phyloP scores from a whole-genome alignment of 768 basidiomycete genomes.

The Tylopilus vinaceipallidus region DNA sequence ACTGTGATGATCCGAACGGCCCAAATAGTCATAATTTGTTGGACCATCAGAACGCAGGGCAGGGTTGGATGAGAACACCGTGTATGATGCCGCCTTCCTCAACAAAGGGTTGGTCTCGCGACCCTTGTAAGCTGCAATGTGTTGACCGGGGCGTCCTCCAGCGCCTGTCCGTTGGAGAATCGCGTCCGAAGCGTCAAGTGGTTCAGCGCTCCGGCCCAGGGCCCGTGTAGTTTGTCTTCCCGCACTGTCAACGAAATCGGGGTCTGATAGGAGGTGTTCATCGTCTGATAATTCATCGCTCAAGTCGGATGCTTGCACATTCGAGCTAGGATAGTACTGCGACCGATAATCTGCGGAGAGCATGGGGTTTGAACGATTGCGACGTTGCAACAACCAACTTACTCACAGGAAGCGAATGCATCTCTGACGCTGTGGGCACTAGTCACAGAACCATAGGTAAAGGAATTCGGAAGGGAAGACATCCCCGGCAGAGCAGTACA shows the following conservation, averaged over 20 bases:
- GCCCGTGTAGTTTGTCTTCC: constrained; percentile 9
- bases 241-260: neutral
- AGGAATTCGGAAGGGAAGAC: constrained; percentile 48
- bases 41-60: neutral
- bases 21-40: neutral
- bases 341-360: constrained; percentile 56
- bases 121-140: neutral
- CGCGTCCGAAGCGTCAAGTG: constrained; percentile 15
- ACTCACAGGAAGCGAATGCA: constrained; percentile 61
- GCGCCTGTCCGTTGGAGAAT: constrained; percentile 24
- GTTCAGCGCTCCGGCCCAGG: neutral
- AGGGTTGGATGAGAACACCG: constrained; percentile 14
- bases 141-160: neutral
- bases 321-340: constrained; percentile 63
- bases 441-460: constrained; percentile 46
- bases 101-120: constrained; percentile 41
- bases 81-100: constrained; percentile 37
- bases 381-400: neutral
- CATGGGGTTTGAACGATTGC: neutral
- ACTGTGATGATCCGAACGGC: neutral
- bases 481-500: constrained; percentile 24
- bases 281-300: constrained; percentile 41
- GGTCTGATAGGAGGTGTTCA: constrained; percentile 5
- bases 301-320: constrained; percentile 49
- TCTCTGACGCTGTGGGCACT: constrained; percentile 50